Evolutionary conservation across 2,329 filamentous ascomycete species (phyloP), one percentile per base, ranked within the genome.

Genomic region (Incumbomyces delicatus): DNA sequence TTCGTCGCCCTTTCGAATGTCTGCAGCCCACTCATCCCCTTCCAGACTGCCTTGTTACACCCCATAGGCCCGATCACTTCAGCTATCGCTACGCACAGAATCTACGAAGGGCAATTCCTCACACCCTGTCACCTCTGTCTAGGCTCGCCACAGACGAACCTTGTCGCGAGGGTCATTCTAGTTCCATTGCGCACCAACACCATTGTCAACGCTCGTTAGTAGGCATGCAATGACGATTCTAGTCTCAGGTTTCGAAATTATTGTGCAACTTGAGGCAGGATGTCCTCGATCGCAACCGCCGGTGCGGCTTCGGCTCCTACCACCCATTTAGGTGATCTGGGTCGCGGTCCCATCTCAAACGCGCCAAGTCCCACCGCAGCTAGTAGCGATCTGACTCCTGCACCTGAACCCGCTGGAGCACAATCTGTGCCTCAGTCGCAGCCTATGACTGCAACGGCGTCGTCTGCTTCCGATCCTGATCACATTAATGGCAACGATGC

Each of bases 401-500:
- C 50, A 36, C 50, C 52, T 40, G 52, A 55, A 40, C 39, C 52
- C 36, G 42, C 53, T 45, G 38, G 57, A 17, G 51, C 59, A 45
- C 57, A 62, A 53, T 63, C 66, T 60, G 64, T 65, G 46, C 58
- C 57, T 49, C 60, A 62, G 37, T 65, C 66, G 14, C 61, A 63
- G 57, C 64, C 66, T 46, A 70, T 70, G 67, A 68, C 67, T 48
- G 60, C 64, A 45, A 66, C 64, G 50, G 65, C 64, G 32, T 68
- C 69, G 14, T 61, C 64, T 8, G 61, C 61, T 38, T 65, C 67
- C 46, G 64, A 68, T 53, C 58, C 60, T 47, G 59, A 58, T 46
- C 51, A 50, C 30, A 57, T 61, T 51, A 63, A 66, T 49, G 57
- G 61, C 51, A 59, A 64, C 51, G 63, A 63, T 54, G 58, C 60